Conservation (phyloP, 257 asterid species). For the Nicotiana otophora region DNA sequence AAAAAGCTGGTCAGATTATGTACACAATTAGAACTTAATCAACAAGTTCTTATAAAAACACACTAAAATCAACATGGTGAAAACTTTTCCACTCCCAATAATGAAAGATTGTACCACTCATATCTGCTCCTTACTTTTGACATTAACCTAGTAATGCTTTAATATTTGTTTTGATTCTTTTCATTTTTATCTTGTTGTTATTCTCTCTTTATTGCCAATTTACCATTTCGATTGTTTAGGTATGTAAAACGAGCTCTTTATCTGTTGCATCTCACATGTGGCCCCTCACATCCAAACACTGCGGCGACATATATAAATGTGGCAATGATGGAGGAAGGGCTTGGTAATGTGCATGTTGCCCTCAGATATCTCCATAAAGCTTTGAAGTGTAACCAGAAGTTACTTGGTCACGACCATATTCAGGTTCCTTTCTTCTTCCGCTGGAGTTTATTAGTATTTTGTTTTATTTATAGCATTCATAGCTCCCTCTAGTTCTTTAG, state of each 20-base stretch:
- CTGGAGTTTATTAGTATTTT: neutral
- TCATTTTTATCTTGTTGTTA: neutral
- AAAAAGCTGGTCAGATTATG: neutral
- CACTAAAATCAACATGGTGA: neutral
- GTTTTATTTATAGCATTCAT: neutral
- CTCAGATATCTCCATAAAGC: conserved; percentile 99
- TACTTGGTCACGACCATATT: conserved; percentile 93
- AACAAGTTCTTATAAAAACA: neutral
- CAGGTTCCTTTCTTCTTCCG: conserved; percentile 46
- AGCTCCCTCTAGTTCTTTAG: neutral
- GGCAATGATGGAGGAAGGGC: conserved; percentile 99
- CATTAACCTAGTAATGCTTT: neutral
- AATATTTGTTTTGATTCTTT: neutral
- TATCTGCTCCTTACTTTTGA: neutral
- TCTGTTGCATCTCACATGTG: conserved; percentile 96
- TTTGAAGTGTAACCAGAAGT: conserved; percentile 83
- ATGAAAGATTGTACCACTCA: neutral
- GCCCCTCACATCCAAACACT: conserved; percentile 96
- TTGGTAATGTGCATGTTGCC: conserved; percentile 99
- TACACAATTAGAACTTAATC: neutral
- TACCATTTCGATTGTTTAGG: conserved; percentile 32
- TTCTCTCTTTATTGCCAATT: neutral
- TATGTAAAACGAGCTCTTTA: conserved; percentile 95
- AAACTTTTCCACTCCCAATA: neutral
- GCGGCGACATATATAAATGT: conserved; percentile 98